A percentile compares a stretch with the other conserved stretches of the same genome.
These are phyloP conservation scores for Lasiodiplodia hormozganensis DNA, from an alignment of 2,329 filamentous ascomycete genomes.

Conservation along the genomic window DNA sequence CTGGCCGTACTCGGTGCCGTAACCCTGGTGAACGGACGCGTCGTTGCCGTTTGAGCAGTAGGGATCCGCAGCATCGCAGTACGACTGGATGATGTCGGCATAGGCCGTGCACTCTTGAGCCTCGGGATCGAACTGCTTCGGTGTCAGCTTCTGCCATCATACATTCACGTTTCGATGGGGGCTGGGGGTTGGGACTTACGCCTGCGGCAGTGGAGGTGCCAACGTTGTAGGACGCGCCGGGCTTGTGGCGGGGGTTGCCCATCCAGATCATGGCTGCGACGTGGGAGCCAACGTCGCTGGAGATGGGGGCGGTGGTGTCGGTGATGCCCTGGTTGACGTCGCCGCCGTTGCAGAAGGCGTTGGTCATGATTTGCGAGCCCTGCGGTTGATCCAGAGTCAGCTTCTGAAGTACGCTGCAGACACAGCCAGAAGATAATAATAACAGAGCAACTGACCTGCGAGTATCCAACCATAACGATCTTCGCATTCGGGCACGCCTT, in stretches of 20 bases:
- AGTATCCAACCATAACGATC: constrained; percentile 69
- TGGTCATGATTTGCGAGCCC: constrained; percentile 21
- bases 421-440: no score
- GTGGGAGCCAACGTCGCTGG: constrained; percentile 33
- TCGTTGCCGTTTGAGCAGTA: constrained; percentile 15
- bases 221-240: constrained; percentile 18
- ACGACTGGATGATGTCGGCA: constrained; percentile 19
- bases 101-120: neutral
- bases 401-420: no score
- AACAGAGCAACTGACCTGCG: constrained; percentile 57
- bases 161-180: neutral
- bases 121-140: neutral
- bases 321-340: constrained; percentile 3
- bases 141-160: neutral
- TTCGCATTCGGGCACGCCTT: constrained; percentile 63
- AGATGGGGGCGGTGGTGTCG: neutral
- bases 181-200: neutral
- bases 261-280: constrained; percentile 21
- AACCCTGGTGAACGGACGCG: constrained; percentile 10
- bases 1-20: constrained; percentile 39
- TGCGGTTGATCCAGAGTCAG: neutral
- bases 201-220: constrained; percentile 36
- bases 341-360: constrained; percentile 20
- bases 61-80: constrained; percentile 9
- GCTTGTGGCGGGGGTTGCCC: constrained; percentile 21